These are phyloP conservation scores for Talaromyces sp. DNA, from an alignment of 2,329 filamentous ascomycete genomes.

Conservation along the genomic window DNA sequence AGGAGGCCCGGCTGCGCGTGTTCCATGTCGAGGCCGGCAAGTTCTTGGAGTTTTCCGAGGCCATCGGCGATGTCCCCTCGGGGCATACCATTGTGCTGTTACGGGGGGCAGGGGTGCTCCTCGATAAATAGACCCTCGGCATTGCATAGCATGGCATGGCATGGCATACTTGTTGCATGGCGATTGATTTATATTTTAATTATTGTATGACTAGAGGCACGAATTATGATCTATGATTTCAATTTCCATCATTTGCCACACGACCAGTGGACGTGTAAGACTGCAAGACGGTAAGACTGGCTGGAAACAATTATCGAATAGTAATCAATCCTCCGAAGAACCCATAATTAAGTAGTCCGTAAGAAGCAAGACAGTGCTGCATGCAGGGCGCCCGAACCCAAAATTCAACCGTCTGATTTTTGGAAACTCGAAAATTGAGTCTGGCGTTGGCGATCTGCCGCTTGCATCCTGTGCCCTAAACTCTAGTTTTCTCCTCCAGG, in stretches of 20 bases:
- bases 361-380: not conserved
- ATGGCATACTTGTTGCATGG: not conserved
- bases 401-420: not conserved
- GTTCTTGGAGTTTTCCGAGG: conserved; percentile 81
- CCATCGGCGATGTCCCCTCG: conserved; percentile 65
- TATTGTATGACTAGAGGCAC: not conserved
- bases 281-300: too few relatives aligned
- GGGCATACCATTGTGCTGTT: conserved; percentile 89
- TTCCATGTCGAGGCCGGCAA: conserved; percentile 91
- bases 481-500: not conserved
- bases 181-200: not conserved
- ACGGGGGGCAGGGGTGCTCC: conserved; percentile 73
- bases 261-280: too few relatives aligned
- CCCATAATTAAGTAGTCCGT: too few relatives aligned
- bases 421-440: not conserved
- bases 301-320: not conserved
- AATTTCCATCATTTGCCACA: too few relatives aligned
- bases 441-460: not conserved
- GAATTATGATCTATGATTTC: not conserved
- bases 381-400: not conserved
- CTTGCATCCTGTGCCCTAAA: not conserved
- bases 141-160: not conserved
- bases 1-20: conserved; percentile 71
- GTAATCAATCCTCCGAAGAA: too few relatives aligned
- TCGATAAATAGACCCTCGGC: conserved; percentile 1